Base-by-base conservation (phyloP, 2,329 filamentous ascomycete species). In the Diaporthe nobilis region DNA sequence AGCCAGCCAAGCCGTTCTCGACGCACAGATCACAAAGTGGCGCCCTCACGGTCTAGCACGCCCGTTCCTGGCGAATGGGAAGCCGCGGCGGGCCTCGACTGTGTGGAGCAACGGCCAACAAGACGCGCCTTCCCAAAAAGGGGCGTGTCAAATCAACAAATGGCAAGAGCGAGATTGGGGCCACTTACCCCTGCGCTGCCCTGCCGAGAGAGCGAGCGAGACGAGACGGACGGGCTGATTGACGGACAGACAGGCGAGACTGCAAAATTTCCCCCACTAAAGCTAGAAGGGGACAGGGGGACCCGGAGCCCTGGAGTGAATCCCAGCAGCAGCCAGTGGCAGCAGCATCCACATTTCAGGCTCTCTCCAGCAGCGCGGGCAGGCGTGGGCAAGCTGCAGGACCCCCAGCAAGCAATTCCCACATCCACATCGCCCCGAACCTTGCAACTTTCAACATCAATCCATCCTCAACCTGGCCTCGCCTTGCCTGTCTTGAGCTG, bases 101-200 rank as follows among this genome's bases (percentile, higher is more conserved):
- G 71, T 73, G 74, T 71, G 74, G 51, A 61, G 60, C 74, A 70
- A 63, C 71, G 53, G 58, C 68, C 37, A 58, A 65, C 61, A 28
- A 63, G 63, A 65, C 61, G 71, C 63, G 71, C 71, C 73, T 76
- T 57, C 63, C 74, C 65, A 47, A 72, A 76, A 74, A 74, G 65
- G 74, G 74, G 74, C 61, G 47, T 57, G 44, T 71, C 74, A 65
- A 70, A 73, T 76, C 74, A 74, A 73, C 71, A 73, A 76, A 67
- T 72, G 68, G 44, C 61, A 70, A 42, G 49, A 68, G 70, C 51
- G 49, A 68, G 31, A 61, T 75, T 72, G 68, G 71, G 28, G 53
- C 53, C 53, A 72, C 70, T 71, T 42, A 42, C 58, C 63, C 63
- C 47, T 63, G 60, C 34, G 13, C 70, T 68, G 47, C 63, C 63